Conservation (phyloP, 768 basidiomycete species). For the Baorangia bicolor region DNA sequence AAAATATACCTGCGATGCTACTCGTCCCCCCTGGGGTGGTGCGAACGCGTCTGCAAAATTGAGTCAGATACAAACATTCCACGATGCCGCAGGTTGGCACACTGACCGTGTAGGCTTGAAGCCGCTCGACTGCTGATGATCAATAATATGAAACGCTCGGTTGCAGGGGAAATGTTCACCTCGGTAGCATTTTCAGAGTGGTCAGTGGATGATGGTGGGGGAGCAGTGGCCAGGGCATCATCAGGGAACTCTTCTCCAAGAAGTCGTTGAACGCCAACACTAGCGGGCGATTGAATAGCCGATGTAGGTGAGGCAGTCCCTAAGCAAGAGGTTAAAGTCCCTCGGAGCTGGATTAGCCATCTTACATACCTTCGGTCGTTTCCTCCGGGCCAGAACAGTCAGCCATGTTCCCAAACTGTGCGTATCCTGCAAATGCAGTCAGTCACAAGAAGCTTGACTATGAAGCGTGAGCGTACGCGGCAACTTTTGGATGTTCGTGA, state of each 20-base stretch:
- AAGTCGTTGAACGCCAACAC: constrained; percentile 3
- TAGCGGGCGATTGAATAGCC: neutral
- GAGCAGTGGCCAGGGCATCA: constrained; percentile 61
- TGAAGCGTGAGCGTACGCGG: constrained; percentile 48
- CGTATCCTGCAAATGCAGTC: constrained; percentile 52
- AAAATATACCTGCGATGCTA: constrained; percentile 44
- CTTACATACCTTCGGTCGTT: constrained; percentile 20
- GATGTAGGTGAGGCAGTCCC: constrained; percentile 13
- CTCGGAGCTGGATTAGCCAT: neutral
- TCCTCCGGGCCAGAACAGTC: constrained; percentile 21
- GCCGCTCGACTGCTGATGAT: neutral
- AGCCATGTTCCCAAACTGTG: constrained; percentile 59
- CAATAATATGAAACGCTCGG: neutral
- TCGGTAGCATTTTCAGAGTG: neutral
- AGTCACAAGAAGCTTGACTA: neutral
- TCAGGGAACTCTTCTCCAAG: constrained; percentile 43
- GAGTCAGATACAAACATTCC: neutral
- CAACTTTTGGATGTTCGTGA: constrained; percentile 69
- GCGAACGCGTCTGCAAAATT: constrained; percentile 33
- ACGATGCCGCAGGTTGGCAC: neutral
- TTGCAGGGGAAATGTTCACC: neutral
- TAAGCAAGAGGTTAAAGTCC: neutral
- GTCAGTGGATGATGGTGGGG: constrained; percentile 32
- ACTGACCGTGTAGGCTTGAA: constrained; percentile 53
- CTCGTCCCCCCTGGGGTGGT: constrained; percentile 30